phyloP scores from a whole-genome alignment of 345 rosid species.

The Salix purpurea region DNA sequence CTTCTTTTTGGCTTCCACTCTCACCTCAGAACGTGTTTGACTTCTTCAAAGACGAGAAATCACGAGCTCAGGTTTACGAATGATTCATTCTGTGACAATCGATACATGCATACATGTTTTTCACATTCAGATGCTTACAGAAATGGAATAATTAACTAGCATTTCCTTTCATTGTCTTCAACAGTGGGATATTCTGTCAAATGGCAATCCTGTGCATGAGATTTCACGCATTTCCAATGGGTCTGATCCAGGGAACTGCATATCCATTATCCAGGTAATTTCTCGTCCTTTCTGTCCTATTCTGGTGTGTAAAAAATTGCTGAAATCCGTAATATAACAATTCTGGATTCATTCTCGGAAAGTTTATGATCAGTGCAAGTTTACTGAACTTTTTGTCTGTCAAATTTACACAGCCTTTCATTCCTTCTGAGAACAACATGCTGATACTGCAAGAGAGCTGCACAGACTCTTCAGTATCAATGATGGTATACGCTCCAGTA shows the following conservation, averaged over 20 bases:
- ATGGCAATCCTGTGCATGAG: slow-evolving; percentile 39
- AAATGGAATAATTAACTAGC: too few relatives aligned
- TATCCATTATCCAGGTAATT: slow-evolving; percentile 48
- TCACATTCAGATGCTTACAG: too few relatives aligned
- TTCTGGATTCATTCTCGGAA: background rate
- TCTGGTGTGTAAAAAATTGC: background rate
- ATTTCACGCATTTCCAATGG: slow-evolving; percentile 43
- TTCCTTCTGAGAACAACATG: slow-evolving; percentile 26
- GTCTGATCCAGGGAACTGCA: slow-evolving; percentile 39
- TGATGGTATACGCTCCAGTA: slow-evolving; percentile 59
- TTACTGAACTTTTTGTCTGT: background rate
- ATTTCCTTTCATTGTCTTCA: background rate
- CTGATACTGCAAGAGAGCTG: slow-evolving; percentile 58
- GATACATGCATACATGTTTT: background rate
- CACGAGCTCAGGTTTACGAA: slow-evolving; percentile 41
- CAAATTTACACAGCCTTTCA: slow-evolving; percentile 24
- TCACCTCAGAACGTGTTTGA: slow-evolving; percentile 40
- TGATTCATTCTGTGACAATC: background rate
- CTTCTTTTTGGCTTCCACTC: slow-evolving; percentile 56
- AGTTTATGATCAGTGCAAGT: background rate
- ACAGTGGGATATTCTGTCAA: slow-evolving; percentile 74
- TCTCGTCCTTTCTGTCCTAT: background rate
- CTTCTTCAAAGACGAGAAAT: slow-evolving; percentile 32
- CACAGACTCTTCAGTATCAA: slow-evolving; percentile 43
- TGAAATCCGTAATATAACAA: background rate